Conservation (phyloP, 345 rosid genomes). For the Arabidopsis suecica region DNA sequence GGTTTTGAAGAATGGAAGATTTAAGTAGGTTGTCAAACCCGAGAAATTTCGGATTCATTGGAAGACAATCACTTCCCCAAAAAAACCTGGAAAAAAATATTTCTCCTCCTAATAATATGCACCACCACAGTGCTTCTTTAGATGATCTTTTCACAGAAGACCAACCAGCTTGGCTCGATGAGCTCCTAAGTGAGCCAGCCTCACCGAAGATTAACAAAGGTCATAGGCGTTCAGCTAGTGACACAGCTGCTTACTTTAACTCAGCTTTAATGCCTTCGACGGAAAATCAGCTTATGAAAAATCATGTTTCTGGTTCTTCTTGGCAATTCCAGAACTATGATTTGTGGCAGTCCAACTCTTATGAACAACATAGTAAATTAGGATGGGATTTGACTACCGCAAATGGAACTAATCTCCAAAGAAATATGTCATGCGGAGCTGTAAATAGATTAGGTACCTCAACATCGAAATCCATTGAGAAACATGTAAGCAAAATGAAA, state of each 20-base stretch:
- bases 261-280: slow-evolving; percentile 35
- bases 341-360: slow-evolving; percentile 43
- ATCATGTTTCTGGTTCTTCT: slow-evolving; percentile 44
- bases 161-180: slow-evolving; percentile 73
- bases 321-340: slow-evolving; percentile 56
- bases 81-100: slow-evolving; percentile 46
- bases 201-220: slow-evolving; percentile 48
- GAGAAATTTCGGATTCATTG: slow-evolving; percentile 48
- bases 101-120: slow-evolving; percentile 42
- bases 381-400: slow-evolving; percentile 36
- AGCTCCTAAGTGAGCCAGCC: slow-evolving; percentile 63
- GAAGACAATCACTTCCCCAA: slow-evolving; percentile 57
- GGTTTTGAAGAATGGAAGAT: slow-evolving; percentile 51
- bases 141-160: slow-evolving; percentile 51
- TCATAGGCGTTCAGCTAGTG: slow-evolving; percentile 72
- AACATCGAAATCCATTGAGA: slow-evolving; percentile 38
- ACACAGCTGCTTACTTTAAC: slow-evolving; percentile 57
- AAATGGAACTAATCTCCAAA: slow-evolving; percentile 39
- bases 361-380: slow-evolving; percentile 36
- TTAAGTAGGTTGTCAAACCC: slow-evolving; percentile 51
- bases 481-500: slow-evolving; percentile 40
- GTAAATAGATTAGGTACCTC: slow-evolving; percentile 36
- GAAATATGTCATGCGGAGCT: slow-evolving; percentile 28
- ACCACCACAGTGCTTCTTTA: slow-evolving; percentile 57
- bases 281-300: slow-evolving; percentile 41